These are phyloP conservation scores for Aotearoamyces nothofagi DNA, from an alignment of 2,329 filamentous ascomycete genomes.

Conservation along the genomic window DNA sequence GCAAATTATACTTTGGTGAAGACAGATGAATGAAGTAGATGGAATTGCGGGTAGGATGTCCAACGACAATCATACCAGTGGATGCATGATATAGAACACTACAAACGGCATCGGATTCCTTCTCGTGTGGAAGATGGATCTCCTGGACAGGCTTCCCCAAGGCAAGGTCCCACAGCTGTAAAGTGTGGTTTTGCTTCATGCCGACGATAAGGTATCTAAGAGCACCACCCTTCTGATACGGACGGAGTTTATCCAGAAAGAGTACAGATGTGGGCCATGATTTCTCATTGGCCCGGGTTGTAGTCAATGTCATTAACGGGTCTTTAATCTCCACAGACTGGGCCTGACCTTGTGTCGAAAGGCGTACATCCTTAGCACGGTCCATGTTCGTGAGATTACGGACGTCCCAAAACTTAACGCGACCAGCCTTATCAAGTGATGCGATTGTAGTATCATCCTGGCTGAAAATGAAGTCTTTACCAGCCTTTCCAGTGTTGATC, in stretches of 20 bases:
- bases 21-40: slow-evolving; percentile 95
- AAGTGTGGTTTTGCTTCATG: slow-evolving; percentile 97
- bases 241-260: slow-evolving; percentile 89
- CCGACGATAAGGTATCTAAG: slow-evolving; percentile 92
- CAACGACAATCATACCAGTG: slow-evolving; percentile 86
- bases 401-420: slow-evolving; percentile 97
- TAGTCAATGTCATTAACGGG: slow-evolving; percentile 74
- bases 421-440: slow-evolving; percentile 90
- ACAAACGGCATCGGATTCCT: slow-evolving; percentile 95
- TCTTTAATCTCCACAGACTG: slow-evolving; percentile 62
- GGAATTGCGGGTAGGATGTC: slow-evolving; percentile 91
- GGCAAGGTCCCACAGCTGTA: slow-evolving; percentile 96
- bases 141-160: slow-evolving; percentile 93
- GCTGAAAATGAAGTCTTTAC: slow-evolving; percentile 96
- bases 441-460: slow-evolving; percentile 91
- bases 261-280: slow-evolving; percentile 94
- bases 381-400: slow-evolving; percentile 51
- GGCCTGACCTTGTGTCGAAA: slow-evolving; percentile 34
- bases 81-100: slow-evolving; percentile 88
- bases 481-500: slow-evolving; percentile 94
- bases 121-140: slow-evolving; percentile 88
- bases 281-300: slow-evolving; percentile 78
- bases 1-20: slow-evolving; percentile 78
- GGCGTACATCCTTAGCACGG: slow-evolving; percentile 33
- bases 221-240: slow-evolving; percentile 79